Base-by-base conservation (phyloP, 768 basidiomycete genomes). In the Paxillus involutus region DNA sequence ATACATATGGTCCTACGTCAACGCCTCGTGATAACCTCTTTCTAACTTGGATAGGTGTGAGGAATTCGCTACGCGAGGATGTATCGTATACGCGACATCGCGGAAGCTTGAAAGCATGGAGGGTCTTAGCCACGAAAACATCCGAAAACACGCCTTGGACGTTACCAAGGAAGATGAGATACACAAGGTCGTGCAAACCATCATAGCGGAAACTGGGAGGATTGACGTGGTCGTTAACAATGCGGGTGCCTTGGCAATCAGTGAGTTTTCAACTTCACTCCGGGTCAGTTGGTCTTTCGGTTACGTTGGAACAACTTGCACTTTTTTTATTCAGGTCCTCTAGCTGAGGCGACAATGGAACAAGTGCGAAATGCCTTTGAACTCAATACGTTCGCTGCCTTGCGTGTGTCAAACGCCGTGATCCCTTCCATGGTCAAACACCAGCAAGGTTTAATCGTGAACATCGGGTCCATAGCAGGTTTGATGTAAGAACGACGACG, bases 201-300 rank as follows among this genome's bases (percentile, higher is more conserved):
- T 91, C 55, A 68, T 84, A 10, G 71, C 73, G 0, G 74, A 73
- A 26, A 78, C 84, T 45, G 88, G 88, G 0, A 76, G 66, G 52
- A 83, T 92, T 35, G 89, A 92, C 55, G 72, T 92, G 1, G 68
- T 91, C 2, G 86, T 91, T 41, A 91, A 91, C 63, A 91, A 91
- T 55, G 91, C 90, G 3, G 87, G 85, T n/a, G 65, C 69, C 1
- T 47, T 72, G 3, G 63, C 66, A 14, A 69, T 80, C 58, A 82
- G 85, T 82, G 55, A 37, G 75, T 58, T 9, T 8, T 16, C 7
- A 21, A 21, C 21, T 1, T 21, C 21, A 26, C 6, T 32, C 11
- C 32, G 11, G 7, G 8, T 32, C 9, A 2, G 3, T 11, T 11
- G 1, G 6, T 3, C 32, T 11, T 51, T 43, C 19, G 19, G 19